A percentile compares a stretch with the other conserved stretches of the same genome.
Conservation (phyloP, 106 monocot species). For the Dendrobium officinale region DNA sequence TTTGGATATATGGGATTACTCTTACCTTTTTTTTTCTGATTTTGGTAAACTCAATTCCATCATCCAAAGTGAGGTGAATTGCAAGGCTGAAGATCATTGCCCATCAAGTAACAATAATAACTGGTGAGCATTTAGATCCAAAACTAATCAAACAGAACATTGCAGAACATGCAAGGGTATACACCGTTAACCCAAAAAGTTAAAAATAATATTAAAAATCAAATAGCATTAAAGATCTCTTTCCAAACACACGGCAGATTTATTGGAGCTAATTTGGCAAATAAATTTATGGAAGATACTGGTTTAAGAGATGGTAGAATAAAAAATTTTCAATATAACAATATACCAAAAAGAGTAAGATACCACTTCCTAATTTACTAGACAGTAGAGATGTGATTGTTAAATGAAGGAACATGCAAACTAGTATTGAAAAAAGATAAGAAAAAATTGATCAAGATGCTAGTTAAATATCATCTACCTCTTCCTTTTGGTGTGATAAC, state of each 20-base stretch:
- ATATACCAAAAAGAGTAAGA: not conserved
- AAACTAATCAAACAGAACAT: not conserved
- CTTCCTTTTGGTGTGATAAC: constrained; percentile 92
- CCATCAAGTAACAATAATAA: not conserved
- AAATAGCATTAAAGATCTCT: not conserved
- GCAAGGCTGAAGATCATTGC: not conserved
- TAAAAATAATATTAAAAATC: not conserved
- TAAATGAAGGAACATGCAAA: not conserved
- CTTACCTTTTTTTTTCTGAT: not conserved
- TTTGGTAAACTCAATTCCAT: not conserved
- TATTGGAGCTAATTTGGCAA: not conserved
- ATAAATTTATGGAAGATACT: not conserved
- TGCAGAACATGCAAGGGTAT: not conserved
- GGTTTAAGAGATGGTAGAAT: not conserved
- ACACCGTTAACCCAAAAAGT: not conserved
- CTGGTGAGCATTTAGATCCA: not conserved
- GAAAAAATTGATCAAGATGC: not conserved
- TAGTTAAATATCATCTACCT: constrained; percentile 26
- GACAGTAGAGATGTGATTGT: not conserved
- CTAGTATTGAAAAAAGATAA: not conserved
- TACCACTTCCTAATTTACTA: not conserved
- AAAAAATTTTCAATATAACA: not conserved
- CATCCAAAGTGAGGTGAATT: not conserved
- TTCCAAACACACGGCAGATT: not conserved
- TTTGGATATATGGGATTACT: not conserved